Base-by-base conservation (phyloP, 768 basidiomycete genomes). In the Leccinum longicurvipes region DNA sequence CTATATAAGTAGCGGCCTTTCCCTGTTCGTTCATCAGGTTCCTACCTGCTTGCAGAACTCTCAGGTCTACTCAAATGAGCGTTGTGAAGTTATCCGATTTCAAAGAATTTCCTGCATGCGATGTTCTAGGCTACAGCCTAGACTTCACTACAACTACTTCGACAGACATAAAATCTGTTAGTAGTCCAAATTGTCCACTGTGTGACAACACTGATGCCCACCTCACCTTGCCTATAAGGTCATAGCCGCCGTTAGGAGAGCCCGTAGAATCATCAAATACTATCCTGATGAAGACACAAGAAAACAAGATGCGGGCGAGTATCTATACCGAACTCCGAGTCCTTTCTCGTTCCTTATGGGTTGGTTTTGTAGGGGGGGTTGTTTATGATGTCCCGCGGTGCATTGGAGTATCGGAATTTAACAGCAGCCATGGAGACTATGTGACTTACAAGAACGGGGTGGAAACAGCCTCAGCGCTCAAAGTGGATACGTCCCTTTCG, bases 91-190 rank as follows among this genome's bases (percentile, higher is more conserved):
- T 50, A 19, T 8, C 36, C 3, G 54, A 49, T 2, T 55, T 55
- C 48, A 50, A 15, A 14, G 54, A 55, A 25, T 55, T 55, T 27
- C 54, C 54, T 25, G 27, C 54, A 10, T n/a, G 21, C 25, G 41
- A 55, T 42, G 39, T 55, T 12, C 47, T 55, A 21, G 54, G 54
- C 27, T 55, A 50, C 25, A 32, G 47, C 54, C 32, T 55, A 41
- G 54, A 41, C 39, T 41, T 41, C 19, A 41, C 19, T 4, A 17
- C 39, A 19, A 19, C 19, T 6, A 41, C 1, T 19, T 4, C 19
- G 11, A 41, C 10, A 11, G 39, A 19, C 39, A 11, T 41, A 41
- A 41, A 41, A 41, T 41, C 39, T 10, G 39, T 41, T 41, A 6
- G 39, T 41, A 1, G 19, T 41, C 3, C 3, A 6, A 41, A 41